A percentile compares a stretch with the other conserved stretches of the same genome.
phyloP scores from a whole-genome alignment of 805 yeast genomes.

The Allodekkera sacchari region DNA sequence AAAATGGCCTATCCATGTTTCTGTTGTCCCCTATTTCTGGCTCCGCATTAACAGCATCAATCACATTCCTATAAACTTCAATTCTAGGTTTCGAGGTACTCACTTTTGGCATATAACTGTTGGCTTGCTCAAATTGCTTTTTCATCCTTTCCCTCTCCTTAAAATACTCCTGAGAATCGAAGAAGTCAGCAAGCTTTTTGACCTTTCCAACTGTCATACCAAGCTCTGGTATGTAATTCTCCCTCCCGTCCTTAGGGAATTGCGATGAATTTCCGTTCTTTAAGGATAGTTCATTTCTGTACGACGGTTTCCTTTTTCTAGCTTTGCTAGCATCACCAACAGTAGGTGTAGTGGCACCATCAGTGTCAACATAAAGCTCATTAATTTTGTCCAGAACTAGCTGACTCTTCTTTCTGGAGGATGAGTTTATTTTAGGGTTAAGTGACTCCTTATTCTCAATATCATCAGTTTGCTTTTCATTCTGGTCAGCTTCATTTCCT shows the following conservation, averaged over 20 bases:
- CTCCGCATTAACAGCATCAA: conserved; percentile 57
- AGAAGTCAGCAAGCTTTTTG: conserved; percentile 54
- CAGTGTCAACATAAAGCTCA: conserved; percentile 8
- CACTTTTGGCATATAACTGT: conserved; percentile 65
- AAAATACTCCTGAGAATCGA: conserved; percentile 80
- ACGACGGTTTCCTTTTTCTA: too few relatives aligned
- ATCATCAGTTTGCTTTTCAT: conserved; percentile 10
- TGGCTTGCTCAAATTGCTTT: conserved; percentile 42
- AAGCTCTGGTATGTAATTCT: conserved; percentile 3
- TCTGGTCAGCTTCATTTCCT: conserved; percentile 7
- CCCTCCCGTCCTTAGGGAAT: not conserved
- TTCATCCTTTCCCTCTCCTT: conserved; percentile 75
- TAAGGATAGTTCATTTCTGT: not conserved
- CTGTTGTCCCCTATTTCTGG: conserved; percentile 4
- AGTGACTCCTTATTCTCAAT: conserved; percentile 4
- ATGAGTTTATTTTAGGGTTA: conserved; percentile 3
- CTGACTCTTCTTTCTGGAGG: conserved; percentile 13
- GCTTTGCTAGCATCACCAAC: not conserved
- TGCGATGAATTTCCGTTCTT: conserved; percentile 4
- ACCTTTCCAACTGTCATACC: conserved; percentile 36
- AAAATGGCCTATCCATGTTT: not conserved
- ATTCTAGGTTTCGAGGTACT: conserved; percentile 78
- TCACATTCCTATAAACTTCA: conserved; percentile 79
- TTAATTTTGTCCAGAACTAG: conserved; percentile 17
- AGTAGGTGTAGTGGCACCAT: not conserved